Evolutionary conservation across 345 rosid species (phyloP).

Genomic region (Stellera chamaejasme): DNA sequence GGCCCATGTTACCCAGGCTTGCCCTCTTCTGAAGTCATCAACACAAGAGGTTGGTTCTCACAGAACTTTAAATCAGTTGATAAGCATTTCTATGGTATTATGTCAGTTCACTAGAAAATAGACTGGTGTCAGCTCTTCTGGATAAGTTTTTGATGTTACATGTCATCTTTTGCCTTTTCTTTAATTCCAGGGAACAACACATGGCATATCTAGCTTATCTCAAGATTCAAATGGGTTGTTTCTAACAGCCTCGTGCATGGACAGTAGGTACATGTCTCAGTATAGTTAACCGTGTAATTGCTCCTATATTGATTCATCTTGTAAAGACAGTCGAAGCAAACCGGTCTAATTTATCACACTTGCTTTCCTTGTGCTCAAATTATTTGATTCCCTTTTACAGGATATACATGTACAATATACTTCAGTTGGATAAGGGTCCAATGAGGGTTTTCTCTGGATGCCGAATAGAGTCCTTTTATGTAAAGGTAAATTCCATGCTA

Average conservation of each 20-base stretch:
- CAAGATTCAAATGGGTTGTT: slow-evolving; percentile 73
- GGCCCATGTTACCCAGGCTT: slow-evolving; percentile 47
- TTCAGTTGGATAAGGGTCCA: slow-evolving; percentile 85
- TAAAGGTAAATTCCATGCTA: slow-evolving; percentile 48
- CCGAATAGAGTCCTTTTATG: slow-evolving; percentile 72
- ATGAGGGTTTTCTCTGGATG: slow-evolving; percentile 56
- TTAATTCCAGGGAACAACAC: slow-evolving; percentile 57
- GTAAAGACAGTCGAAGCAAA: too few relatives aligned
- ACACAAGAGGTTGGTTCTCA: slow-evolving; percentile 40
- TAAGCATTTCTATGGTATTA: not conserved
- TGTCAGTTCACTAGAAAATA: not conserved
- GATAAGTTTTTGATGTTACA: not conserved
- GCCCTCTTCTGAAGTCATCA: slow-evolving; percentile 46
- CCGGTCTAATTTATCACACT: too few relatives aligned
- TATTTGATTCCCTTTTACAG: slow-evolving; percentile 21
- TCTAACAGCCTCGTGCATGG: slow-evolving; percentile 93
- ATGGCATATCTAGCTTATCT: slow-evolving; percentile 81
- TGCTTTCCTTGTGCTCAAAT: not conserved
- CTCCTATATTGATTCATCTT: too few relatives aligned
- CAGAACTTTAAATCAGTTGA: not conserved
- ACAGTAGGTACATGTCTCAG: slow-evolving; percentile 44
- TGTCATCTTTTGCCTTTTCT: not conserved
- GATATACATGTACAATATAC: slow-evolving; percentile 65
- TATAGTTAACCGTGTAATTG: not conserved
- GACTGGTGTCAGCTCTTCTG: not conserved